Conservation (phyloP, 106 monocot genomes). For the Apostasia shenzhenica region DNA sequence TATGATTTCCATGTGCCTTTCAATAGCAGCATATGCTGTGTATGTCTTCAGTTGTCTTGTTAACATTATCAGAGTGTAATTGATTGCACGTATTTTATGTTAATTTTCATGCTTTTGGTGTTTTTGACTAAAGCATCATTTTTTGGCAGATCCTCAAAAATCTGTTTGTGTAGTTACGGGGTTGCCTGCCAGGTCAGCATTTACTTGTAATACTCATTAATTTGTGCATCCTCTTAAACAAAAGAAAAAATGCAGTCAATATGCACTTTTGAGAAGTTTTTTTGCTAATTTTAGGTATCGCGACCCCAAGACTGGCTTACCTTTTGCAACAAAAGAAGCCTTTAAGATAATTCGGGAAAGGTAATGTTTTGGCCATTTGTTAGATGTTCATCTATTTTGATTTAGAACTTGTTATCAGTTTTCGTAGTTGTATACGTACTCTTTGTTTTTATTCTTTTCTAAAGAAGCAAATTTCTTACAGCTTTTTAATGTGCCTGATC, state of each 20-base stretch:
- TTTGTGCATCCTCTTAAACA: not conserved
- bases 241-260: no score
- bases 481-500: no score
- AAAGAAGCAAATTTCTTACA: no score
- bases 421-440: no score
- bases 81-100: not conserved
- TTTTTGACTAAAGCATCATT: slow-evolving; percentile 2
- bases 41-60: no score
- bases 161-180: slow-evolving; percentile 65
- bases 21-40: no score
- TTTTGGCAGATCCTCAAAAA: slow-evolving; percentile 62
- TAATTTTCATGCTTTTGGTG: not conserved
- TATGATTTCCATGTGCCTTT: no score
- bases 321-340: slow-evolving; percentile 91
- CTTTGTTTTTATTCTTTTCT: no score
- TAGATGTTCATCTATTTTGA: no score
- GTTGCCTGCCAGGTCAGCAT: slow-evolving; percentile 68
- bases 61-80: no score
- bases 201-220: not conserved
- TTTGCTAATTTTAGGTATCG: slow-evolving; percentile 52
- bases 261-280: not conserved
- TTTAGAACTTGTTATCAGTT: no score
- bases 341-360: slow-evolving; percentile 75
- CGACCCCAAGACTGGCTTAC: slow-evolving; percentile 88
- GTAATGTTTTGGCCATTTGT: slow-evolving; percentile 19